Evolutionary conservation across 163 green algal species (phyloP), one percentile per base, ranked within the genome.

Genomic region (Scenedesmus sp.): DNA sequence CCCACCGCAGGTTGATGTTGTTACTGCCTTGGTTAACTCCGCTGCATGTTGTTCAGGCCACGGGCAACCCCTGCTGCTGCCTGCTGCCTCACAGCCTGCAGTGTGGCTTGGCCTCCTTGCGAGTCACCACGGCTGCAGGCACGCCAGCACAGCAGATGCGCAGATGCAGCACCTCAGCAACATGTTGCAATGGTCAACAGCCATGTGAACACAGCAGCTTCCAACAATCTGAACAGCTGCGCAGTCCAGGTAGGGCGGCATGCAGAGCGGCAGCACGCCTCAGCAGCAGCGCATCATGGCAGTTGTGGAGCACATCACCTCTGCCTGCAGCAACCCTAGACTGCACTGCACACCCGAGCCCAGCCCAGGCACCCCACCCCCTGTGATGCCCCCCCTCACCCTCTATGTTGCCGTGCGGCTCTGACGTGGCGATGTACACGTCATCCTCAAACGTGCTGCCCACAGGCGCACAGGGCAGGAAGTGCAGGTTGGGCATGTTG

Each of bases 401-500:
- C 85, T 90, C 65, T 9, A 85, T 83, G 68, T 90, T 83, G 33
- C 86, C 88, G 35, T 92, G 88, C 24, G 88, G 88, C 59, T 91
- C 88, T 43, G 43, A 86, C 5, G 98, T 99, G 7, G 98, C 96
- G 12, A 99, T 81, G 86, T 99, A 99, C 46, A 99, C 96, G 87
- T 99, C 98, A 88, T 99, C 94, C 16, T 98, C 95, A 93, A 99
- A 99, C 10, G 91, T 97, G 92, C 79, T 92, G 61, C 89, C 94
- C 56, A 98, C 93, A 9, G 97, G 95, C 15, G 91, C 93, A 91
- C 94, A 96, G 18, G 98, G 98, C 15, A 99, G 65, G 93, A 99
- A 99, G 94, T 99, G 98, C 30, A 99, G 91, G 94, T 99, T 99
- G 90, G 98, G 98, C 94, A 99, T 95, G 93, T 98, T 99, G 33